Evolutionary conservation across 441 rosid species (phyloP), one percentile per base, ranked within the genome.

Genomic region (Daphne laureola): DNA sequence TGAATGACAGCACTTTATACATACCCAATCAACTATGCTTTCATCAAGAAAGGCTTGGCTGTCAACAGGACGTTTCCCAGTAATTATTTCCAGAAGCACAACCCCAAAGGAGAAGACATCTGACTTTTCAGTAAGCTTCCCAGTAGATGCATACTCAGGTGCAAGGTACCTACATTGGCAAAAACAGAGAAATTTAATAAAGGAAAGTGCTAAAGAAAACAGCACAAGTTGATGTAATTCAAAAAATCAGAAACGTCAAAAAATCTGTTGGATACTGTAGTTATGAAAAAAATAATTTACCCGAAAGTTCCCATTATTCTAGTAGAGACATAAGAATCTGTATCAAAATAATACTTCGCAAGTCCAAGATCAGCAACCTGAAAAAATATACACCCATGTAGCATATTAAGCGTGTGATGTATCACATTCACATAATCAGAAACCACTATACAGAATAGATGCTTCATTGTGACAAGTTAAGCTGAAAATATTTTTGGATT

Each of bases 341-440:
- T 74, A 52, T 80, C 87, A 21, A 74, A 75, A 15, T 78, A 63
- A 65, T 56, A 69, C 69, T 72, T 82, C 2, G 87, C 89, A 4
- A 85, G 84, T 66, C 94, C 90, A 73, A 86, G 82, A 80, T 86
- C 94, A 12, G 90, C 87, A 60, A 86, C 74, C 90, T 86, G 74
- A 70, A 65, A 13, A 58, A 42, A 53, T 43, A 49, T 9, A 5
- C 12, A 50, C 38, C 25, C 3, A 31, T 7, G 6, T 9, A 31
- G 38, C 11, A 31, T 2, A 31, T 31, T 9, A 31, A 31, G 1
- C 7, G 38, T 9, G 8, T 9, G 7, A 5, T 8, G 9, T 0
- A 31, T 31, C 9, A 31, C 38, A 31, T 31, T 31, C 38, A 31
- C 38, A 31, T 21, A 21, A 21, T 21, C 25, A 21, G 11, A 31